These are phyloP conservation scores for Phytophthora citrophthora DNA, from an alignment of 352 stramenopile species.

Conservation along the genomic window DNA sequence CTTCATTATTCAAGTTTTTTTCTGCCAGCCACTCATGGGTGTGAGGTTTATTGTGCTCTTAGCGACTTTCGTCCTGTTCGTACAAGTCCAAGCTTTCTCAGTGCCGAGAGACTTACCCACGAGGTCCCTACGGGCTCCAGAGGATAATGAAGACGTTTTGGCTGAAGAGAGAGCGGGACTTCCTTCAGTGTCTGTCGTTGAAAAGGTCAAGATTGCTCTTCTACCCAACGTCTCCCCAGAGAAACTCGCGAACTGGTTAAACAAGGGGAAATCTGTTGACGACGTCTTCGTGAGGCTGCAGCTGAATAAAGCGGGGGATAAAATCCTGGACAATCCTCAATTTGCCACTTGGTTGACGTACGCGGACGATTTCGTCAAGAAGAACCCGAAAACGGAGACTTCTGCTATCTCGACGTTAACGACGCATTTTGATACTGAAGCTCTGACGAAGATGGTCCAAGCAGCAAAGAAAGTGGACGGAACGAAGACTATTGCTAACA, in stretches of 20 bases:
- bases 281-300: background rate
- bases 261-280: background rate
- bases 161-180: background rate
- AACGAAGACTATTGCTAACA: conserved; percentile 1
- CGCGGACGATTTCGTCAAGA: background rate
- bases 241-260: background rate
- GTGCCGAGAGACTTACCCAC: too few species aligned
- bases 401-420: background rate
- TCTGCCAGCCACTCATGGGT: too few species aligned
- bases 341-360: background rate
- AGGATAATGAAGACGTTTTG: too few species aligned
- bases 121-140: too few species aligned
- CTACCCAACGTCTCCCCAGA: background rate
- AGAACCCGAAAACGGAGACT: background rate
- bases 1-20: too few species aligned
- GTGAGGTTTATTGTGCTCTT: too few species aligned
- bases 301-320: conserved; percentile 1
- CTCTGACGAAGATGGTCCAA: conserved; percentile 4
- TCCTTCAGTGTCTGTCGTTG: background rate
- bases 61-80: too few species aligned
- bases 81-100: too few species aligned
- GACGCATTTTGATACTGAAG: background rate
- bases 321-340: background rate
- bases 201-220: background rate
- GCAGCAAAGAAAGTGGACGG: conserved; percentile 1